Percentiles rank a stretch among this genome's conserved stretches.
phyloP scores from a whole-genome alignment of 2,329 filamentous ascomycete species.

The Reticulascus tulasneorum region DNA sequence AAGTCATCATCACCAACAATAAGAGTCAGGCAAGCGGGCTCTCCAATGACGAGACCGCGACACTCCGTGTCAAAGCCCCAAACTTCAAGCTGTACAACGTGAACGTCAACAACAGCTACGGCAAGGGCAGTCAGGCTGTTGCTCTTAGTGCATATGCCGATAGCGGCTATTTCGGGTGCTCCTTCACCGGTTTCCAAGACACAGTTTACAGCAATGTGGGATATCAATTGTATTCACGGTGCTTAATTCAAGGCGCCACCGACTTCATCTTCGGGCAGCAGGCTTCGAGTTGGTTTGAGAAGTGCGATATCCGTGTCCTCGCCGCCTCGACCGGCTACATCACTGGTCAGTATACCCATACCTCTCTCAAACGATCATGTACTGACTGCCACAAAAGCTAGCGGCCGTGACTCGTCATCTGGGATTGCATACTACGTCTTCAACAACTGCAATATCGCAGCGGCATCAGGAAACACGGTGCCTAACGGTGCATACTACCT shows the following conservation, averaged over 20 bases:
- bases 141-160: conserved; percentile 40
- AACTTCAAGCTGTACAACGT: conserved; percentile 60
- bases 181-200: conserved; percentile 45
- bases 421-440: conserved; percentile 40
- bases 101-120: conserved; percentile 44
- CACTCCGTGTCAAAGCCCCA: conserved; percentile 42
- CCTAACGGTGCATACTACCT: conserved; percentile 38
- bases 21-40: conserved; percentile 47
- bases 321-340: conserved; percentile 32
- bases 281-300: conserved; percentile 40
- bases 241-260: conserved; percentile 42
- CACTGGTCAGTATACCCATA: conserved; percentile 25
- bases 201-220: conserved; percentile 43
- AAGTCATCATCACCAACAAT: conserved; percentile 51
- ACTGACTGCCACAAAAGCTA: conserved; percentile 25
- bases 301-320: conserved; percentile 34
- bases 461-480: conserved; percentile 32
- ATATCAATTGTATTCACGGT: conserved; percentile 42
- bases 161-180: conserved; percentile 43
- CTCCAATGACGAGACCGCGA: conserved; percentile 50
- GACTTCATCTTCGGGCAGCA: conserved; percentile 47
- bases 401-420: conserved; percentile 31
- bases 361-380: too few relatives aligned
- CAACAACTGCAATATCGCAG: conserved; percentile 38
- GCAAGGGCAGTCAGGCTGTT: conserved; percentile 43